Percentiles rank a stretch among this genome's conserved stretches.
Conservation (phyloP, 805 yeast species). For the Lachancea mirantina region DNA sequence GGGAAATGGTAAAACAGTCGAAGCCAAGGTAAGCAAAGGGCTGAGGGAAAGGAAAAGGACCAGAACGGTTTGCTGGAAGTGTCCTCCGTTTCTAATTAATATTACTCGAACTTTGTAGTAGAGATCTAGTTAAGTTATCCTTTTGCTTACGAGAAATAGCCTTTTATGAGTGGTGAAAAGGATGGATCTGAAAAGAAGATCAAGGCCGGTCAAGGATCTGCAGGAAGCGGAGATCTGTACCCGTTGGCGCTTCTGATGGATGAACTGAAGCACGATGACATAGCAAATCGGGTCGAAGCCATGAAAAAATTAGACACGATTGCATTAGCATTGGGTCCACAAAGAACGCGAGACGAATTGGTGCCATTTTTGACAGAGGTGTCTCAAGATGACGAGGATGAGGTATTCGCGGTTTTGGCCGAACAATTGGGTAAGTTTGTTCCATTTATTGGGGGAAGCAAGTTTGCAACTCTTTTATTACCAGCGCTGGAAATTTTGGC, state of each 20-base stretch:
- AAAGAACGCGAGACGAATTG: constrained; percentile 81
- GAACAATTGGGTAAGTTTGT: constrained; percentile 83
- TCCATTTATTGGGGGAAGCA: constrained; percentile 81
- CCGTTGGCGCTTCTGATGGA: constrained; percentile 96
- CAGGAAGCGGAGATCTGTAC: constrained; percentile 56
- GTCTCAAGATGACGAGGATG: constrained; percentile 96
- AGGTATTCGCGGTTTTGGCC: constrained; percentile 89
- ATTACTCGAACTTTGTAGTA: too few relatives aligned
- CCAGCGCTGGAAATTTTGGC: constrained; percentile 76
- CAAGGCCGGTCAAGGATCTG: too few relatives aligned
- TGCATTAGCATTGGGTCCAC: constrained; percentile 91
- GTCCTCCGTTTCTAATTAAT: too few relatives aligned
- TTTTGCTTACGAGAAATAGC: too few relatives aligned
- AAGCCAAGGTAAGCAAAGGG: too few relatives aligned
- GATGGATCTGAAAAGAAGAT: too few relatives aligned
- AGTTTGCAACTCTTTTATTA: constrained; percentile 50
- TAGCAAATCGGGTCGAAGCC: constrained; percentile 85
- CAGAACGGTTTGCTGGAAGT: too few relatives aligned
- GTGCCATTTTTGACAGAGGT: constrained; percentile 81
- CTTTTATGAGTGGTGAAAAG: too few relatives aligned
- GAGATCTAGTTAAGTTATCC: too few relatives aligned
- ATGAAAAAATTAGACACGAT: constrained; percentile 92
- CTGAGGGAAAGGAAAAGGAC: too few relatives aligned
- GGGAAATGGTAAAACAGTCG: too few relatives aligned
- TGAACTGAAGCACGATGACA: constrained; percentile 94